Evolutionary conservation across 1,284 basidiomycete species (phyloP), one percentile per base, ranked within the genome.

Genomic region (Wallemia hederae): DNA sequence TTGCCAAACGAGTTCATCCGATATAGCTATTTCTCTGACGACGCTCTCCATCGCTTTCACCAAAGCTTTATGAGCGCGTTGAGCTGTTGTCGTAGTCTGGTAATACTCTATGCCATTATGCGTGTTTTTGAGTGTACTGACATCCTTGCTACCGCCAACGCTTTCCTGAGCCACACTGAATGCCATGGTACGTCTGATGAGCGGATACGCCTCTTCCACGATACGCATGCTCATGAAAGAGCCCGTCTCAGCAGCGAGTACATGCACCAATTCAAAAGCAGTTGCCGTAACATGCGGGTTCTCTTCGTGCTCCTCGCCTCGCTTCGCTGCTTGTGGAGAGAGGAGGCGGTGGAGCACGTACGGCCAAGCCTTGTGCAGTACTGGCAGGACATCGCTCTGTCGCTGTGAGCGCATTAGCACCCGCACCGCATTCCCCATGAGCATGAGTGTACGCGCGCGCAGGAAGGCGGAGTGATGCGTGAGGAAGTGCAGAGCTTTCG

Each of bases 171-270:
- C 22, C 14, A 49, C 39, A 7, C 22, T n/a, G 22, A 49, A 49
- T 14, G 14, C 11, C 3, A 49, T 17, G 14, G 39, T 49, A 5
- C 39, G 11, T 39, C 72, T 73, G 66, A 91, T 84, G 27, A 76
- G 77, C 1, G 90, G 90, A 88, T 89, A 92, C 19, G 87, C 77
- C 64, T 92, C 85, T 64, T 91, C 85, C 77, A 87, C 82, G 22
- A 94, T 77, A 59, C 83, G 75, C 27, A 79, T 74, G 58, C 77
- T 77, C 83, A 94, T 87, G 71, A 86, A 91, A 60, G 78, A 78
- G 17, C 88, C 88, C 24, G 81, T 78, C 64, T 83, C 74, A 31
- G 66, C 70, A 0, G 79, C 76, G 26, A 96, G 73, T 0, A 77
- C 70, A 63, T 84, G 82, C 19, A 92, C 72, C 29, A 91, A 73